A percentile compares a stretch with the other conserved stretches of the same genome.
These are phyloP conservation scores for Juglanconis oblonga DNA, from an alignment of 2,329 filamentous ascomycete species.

Conservation along the genomic window DNA sequence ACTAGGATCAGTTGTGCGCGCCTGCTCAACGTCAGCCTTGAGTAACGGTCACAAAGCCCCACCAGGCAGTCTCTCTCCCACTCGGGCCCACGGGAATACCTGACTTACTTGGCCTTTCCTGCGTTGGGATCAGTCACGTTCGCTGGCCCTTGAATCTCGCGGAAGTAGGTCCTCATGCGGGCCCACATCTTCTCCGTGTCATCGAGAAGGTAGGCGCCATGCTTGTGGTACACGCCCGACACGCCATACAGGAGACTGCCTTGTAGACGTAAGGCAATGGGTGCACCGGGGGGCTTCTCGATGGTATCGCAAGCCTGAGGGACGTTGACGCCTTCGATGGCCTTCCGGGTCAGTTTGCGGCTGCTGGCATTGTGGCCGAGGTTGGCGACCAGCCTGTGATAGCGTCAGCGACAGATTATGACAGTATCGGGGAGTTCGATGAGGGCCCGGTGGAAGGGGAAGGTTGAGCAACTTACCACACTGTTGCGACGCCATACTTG, in stretches of 20 bases:
- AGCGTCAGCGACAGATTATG: neutral
- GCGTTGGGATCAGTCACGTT: constrained; percentile 67
- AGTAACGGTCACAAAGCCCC: neutral
- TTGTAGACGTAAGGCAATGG: constrained; percentile 86
- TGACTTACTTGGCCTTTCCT: constrained; percentile 66
- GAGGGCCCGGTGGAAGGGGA: neutral
- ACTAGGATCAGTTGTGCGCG: constrained; percentile 71
- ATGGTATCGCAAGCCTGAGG: constrained; percentile 87
- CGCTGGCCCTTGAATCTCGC: constrained; percentile 39
- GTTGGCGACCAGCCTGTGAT: constrained; percentile 80
- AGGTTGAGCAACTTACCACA: constrained; percentile 64
- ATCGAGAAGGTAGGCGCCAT: constrained; percentile 79
- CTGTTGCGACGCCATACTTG: constrained; percentile 89
- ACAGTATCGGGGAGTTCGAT: neutral
- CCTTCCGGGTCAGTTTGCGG: constrained; percentile 76
- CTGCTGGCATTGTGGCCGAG: constrained; percentile 69
- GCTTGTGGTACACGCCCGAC: constrained; percentile 79
- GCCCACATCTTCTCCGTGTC: constrained; percentile 75
- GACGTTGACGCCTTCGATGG: constrained; percentile 85
- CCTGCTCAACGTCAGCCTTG: constrained; percentile 40
- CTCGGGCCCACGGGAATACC: neutral
- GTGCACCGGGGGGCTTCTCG: constrained; percentile 70
- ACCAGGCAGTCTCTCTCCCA: neutral
- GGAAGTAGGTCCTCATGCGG: constrained; percentile 68
- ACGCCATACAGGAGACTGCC: constrained; percentile 85